Percentiles rank a stretch among this genome's conserved stretches.
Conservation (phyloP, 768 basidiomycete species). For the Mycena rosella region DNA sequence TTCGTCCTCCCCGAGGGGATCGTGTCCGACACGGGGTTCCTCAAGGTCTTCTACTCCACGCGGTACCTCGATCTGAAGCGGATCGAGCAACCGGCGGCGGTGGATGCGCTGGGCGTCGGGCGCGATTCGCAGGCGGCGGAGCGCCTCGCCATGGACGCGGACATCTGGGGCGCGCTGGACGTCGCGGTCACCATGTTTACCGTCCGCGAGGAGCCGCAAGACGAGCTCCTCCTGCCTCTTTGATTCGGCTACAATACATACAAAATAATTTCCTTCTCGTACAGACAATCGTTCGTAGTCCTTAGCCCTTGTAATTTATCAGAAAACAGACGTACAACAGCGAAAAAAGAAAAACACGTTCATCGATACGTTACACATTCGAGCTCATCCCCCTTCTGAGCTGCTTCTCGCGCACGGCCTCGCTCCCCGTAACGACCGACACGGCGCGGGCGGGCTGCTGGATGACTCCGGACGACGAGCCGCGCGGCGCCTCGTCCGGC, state of each 20-base stretch:
- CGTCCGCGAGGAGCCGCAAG: neutral
- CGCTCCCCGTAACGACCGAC: conserved; percentile 1
- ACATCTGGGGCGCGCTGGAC: conserved; percentile 21
- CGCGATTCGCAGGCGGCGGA: neutral
- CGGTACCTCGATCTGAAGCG: conserved; percentile 55
- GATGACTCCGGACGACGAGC: neutral
- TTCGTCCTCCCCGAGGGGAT: conserved; percentile 48
- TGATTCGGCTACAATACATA: neutral
- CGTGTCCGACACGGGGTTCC: conserved; percentile 55
- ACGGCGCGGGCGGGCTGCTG: conserved; percentile 7
- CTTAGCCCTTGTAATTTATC: no score
- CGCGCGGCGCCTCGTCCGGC: conserved; percentile 7
- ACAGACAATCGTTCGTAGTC: no score
- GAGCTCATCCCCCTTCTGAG: conserved; percentile 19
- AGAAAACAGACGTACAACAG: neutral
- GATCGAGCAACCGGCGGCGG: conserved; percentile 51
- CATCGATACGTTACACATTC: no score
- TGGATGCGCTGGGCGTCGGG: neutral
- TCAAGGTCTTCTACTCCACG: conserved; percentile 63
- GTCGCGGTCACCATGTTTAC: conserved; percentile 24
- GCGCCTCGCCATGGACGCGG: conserved; percentile 4
- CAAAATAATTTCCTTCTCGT: no score
- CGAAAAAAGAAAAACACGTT: neutral
- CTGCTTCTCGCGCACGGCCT: neutral
- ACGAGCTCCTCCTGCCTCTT: neutral